Percentiles rank a stretch among this genome's conserved stretches.
These are phyloP conservation scores for Avicennia marina DNA, from an alignment of 257 asterid species.

Conservation along the genomic window DNA sequence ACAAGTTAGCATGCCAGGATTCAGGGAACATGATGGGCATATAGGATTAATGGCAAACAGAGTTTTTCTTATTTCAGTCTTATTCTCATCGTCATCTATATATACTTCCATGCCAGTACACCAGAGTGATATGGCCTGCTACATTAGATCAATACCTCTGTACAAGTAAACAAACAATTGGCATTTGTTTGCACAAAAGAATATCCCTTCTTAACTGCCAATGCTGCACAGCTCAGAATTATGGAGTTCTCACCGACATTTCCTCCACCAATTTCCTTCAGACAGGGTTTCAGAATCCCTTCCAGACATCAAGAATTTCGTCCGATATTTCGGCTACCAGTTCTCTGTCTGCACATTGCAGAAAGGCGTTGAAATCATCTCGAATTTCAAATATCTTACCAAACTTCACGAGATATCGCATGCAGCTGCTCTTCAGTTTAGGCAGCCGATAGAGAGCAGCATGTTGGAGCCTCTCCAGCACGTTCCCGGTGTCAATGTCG, in stretches of 20 bases:
- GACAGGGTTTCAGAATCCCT: slow-evolving; percentile 46
- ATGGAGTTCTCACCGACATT: neutral
- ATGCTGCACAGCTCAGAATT: neutral
- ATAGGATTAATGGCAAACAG: too few species aligned
- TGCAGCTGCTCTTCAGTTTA: slow-evolving; percentile 47
- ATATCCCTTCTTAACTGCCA: neutral
- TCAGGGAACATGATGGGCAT: too few species aligned
- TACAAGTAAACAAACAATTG: too few species aligned
- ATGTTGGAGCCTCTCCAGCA: slow-evolving; percentile 56
- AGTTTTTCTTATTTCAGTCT: too few species aligned
- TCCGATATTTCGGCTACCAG: slow-evolving; percentile 45
- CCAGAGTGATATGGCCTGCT: too few species aligned
- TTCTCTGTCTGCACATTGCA: slow-evolving; percentile 59
- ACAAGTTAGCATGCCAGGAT: too few species aligned
- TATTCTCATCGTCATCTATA: too few species aligned
- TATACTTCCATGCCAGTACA: too few species aligned
- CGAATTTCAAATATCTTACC: slow-evolving; percentile 61
- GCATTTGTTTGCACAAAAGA: too few species aligned
- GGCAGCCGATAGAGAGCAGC: slow-evolving; percentile 52
- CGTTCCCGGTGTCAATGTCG: slow-evolving; percentile 55
- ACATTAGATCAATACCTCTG: too few species aligned
- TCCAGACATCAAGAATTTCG: slow-evolving; percentile 63
- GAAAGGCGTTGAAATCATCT: slow-evolving; percentile 47
- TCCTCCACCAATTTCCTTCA: neutral
- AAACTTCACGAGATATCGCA: slow-evolving; percentile 60